Evolutionary conservation across 208 protist genomes (phyloP).

Genomic region (Novymonas esmeraldas): DNA sequence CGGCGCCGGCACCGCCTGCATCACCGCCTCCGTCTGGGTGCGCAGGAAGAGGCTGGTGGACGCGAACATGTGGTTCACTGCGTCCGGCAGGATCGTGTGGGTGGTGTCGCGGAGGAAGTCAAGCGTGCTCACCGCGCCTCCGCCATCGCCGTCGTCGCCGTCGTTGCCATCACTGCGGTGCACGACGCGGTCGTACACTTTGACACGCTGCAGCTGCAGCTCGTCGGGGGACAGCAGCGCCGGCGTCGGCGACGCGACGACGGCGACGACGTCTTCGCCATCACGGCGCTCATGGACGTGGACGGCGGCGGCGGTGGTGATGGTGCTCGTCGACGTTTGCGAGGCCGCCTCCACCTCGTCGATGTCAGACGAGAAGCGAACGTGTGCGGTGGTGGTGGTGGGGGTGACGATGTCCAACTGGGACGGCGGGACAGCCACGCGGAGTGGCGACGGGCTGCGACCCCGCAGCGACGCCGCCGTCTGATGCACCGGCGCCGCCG

Average conservation of each 20-base stretch:
- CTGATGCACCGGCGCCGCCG: too few species aligned
- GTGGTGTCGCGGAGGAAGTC: constrained; percentile 41
- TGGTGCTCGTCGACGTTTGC: too few species aligned
- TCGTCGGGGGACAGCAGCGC: constrained; percentile 29
- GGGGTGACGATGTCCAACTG: too few species aligned
- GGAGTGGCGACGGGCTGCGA: too few species aligned
- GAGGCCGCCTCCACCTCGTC: too few species aligned
- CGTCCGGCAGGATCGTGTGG: constrained; percentile 35
- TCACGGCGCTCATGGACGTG: too few species aligned
- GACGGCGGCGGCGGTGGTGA: too few species aligned
- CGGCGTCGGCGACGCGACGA: not conserved
- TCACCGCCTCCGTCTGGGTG: constrained; percentile 28
- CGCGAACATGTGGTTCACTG: constrained; percentile 37
- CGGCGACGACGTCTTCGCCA: not conserved
- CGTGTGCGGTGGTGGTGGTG: too few species aligned
- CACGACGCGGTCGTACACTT: not conserved
- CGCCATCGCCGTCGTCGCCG: not conserved
- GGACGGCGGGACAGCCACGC: too few species aligned
- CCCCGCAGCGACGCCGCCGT: too few species aligned
- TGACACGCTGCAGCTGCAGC: not conserved
- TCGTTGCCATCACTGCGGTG: not conserved
- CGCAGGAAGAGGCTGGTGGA: constrained; percentile 32
- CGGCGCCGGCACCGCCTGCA: constrained; percentile 30
- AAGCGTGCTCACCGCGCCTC: constrained; percentile 20
- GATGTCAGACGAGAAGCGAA: too few species aligned